Evolutionary conservation across 306 rosid genomes (phyloP).

Genomic region (Gillenia trifoliata): DNA sequence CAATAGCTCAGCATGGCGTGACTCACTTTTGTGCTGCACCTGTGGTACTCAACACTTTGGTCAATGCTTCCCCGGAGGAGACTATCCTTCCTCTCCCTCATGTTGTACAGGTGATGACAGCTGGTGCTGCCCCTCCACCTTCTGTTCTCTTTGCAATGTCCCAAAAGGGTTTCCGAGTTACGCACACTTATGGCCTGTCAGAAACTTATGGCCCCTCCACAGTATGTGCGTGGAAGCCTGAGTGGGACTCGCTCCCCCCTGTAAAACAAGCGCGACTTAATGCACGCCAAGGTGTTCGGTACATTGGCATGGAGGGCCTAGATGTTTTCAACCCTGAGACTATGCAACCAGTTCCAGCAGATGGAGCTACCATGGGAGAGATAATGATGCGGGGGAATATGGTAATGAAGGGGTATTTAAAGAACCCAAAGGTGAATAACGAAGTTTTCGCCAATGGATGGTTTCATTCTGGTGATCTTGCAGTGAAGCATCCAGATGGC

Average conservation of each 20-base stretch:
- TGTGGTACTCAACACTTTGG: slow-evolving; percentile 77
- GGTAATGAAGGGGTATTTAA: slow-evolving; percentile 91
- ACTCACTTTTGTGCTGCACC: slow-evolving; percentile 98
- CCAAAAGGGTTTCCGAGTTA: slow-evolving; percentile 65
- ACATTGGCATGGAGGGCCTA: slow-evolving; percentile 63
- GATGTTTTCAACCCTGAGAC: slow-evolving; percentile 59
- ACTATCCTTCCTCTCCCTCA: slow-evolving; percentile 86
- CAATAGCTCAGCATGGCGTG: slow-evolving; percentile 65
- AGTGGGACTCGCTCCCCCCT: slow-evolving; percentile 70
- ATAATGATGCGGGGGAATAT: slow-evolving; percentile 77
- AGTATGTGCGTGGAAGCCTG: slow-evolving; percentile 91
- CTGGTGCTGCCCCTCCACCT: slow-evolving; percentile 97
- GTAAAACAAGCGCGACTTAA: slow-evolving; percentile 59
- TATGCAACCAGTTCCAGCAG: slow-evolving; percentile 72
- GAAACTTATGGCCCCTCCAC: slow-evolving; percentile 90
- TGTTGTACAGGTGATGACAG: slow-evolving; percentile 69
- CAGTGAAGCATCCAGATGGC: slow-evolving; percentile 83
- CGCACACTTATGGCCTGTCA: slow-evolving; percentile 91
- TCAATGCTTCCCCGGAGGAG: slow-evolving; percentile 64
- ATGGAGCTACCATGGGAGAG: slow-evolving; percentile 81
- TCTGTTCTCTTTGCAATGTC: slow-evolving; percentile 68
- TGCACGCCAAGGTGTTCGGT: slow-evolving; percentile 88
- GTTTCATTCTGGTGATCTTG: slow-evolving; percentile 91
- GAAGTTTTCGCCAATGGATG: slow-evolving; percentile 78
- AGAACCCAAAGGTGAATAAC: slow-evolving; percentile 74